Evolutionary conservation across 1,284 basidiomycete genomes (phyloP), one percentile per base, ranked within the genome.

Genomic region (Microbotryomycetes sp.): DNA sequence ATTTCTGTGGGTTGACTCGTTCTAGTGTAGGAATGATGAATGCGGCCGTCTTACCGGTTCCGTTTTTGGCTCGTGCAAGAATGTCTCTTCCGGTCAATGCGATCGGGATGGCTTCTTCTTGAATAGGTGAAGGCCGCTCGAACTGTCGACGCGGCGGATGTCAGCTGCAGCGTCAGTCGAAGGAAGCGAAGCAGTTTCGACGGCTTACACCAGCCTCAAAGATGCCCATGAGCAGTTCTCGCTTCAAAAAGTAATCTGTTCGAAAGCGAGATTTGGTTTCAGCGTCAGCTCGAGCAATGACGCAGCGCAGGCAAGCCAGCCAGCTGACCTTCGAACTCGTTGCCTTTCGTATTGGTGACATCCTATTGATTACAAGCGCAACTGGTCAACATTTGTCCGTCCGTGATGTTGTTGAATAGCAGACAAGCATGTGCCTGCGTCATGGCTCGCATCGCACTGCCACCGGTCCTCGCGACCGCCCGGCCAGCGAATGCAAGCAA

Each of bases 21-120:
- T 97, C 91, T 63, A 98, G 84, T 62, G 91, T 84, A 47, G 96
- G 94, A 76, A 98, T 97, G 77, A 96, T 89, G 81, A 98, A 98
- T 36, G 96, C 93, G 25, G 92, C 94, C 42, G 94, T 98, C 83
- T 97, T 92, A 60, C 67, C 68, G 3, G 67, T 72, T 45, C 71
- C 68, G 70, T 79, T 79, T 76, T 82, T 83, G 47, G 81, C 81
- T 63, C 81, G 75, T 3, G 92, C 93, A 64, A 98, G 87, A 56
- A 79, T 75, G 65, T 79, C 78, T 56, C 77, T 72, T 72, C 92
- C 92, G 3, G 91, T 93, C 28, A 78, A 71, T 4, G 77, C 76
- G 63, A 78, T 78, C 12, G 77, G 77, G 58, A 78, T 71, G 85
- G 89, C 70, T 80, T 97, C 92, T 83, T 98, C 96, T 81, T 98